phyloP scores from a whole-genome alignment of 305 asterid genomes.

The Ruellia speciosa region DNA sequence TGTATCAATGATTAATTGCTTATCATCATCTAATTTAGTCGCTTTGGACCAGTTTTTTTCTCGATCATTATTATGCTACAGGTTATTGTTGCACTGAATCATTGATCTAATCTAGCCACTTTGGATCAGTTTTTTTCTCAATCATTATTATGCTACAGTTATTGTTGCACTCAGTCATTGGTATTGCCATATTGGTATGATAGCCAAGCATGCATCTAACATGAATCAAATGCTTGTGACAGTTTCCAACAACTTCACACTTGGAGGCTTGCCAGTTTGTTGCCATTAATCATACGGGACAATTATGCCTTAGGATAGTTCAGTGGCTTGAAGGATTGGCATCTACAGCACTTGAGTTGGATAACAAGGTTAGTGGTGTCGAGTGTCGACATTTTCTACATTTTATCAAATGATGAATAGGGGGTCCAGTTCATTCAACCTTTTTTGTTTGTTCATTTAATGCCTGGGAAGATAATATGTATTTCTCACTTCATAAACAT shows the following conservation, averaged over 20 bases:
- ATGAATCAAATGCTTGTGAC: conserved; percentile 27
- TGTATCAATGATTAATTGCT: neutral
- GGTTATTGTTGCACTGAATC: neutral
- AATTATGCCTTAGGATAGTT: conserved; percentile 85
- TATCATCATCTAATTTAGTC: conserved; percentile 20
- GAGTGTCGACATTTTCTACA: conserved; percentile 17
- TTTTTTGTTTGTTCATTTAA: neutral
- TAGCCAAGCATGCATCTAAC: neutral
- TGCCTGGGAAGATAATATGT: too few relatives aligned
- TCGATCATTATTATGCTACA: conserved; percentile 10
- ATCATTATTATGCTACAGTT: conserved; percentile 11
- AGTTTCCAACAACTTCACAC: conserved; percentile 95
- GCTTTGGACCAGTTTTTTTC: conserved; percentile 16
- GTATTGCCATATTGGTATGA: conserved; percentile 16
- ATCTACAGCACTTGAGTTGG: conserved; percentile 87
- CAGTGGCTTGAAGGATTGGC: conserved; percentile 98
- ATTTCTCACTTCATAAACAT: too few relatives aligned
- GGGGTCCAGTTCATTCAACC: conserved; percentile 10
- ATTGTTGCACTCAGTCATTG: too few relatives aligned
- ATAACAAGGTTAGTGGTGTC: conserved; percentile 48
- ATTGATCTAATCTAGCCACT: conserved; percentile 15
- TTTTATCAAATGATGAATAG: conserved; percentile 17
- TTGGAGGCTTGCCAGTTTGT: conserved; percentile 87
- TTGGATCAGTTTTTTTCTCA: conserved; percentile 16
- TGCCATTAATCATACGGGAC: conserved; percentile 61